Conservation (phyloP, 345 rosid genomes). For the Hevea brasiliensis region DNA sequence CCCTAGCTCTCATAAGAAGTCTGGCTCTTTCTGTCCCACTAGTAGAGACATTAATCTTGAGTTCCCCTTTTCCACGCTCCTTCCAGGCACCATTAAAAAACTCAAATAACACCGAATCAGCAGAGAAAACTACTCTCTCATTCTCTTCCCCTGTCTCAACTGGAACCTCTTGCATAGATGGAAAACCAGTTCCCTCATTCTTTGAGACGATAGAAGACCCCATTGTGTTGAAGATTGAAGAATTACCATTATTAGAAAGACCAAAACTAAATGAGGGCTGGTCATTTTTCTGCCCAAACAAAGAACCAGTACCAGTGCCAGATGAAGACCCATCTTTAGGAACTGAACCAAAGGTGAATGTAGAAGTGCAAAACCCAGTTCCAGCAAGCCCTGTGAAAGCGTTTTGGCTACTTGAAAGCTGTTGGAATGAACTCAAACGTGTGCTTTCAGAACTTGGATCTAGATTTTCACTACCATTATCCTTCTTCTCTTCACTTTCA, state of each 20-base stretch:
- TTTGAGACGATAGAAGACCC: slow-evolving; percentile 55
- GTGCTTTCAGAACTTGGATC: slow-evolving; percentile 50
- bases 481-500: slow-evolving; percentile 42
- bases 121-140: slow-evolving; percentile 67
- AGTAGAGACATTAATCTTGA: slow-evolving; percentile 75
- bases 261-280: slow-evolving; percentile 55
- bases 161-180: slow-evolving; percentile 72
- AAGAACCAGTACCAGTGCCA: slow-evolving; percentile 39
- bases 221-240: slow-evolving; percentile 53
- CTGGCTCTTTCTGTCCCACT: slow-evolving; percentile 59
- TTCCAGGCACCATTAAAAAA: slow-evolving; percentile 75
- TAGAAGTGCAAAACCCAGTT: slow-evolving; percentile 67
- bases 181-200: slow-evolving; percentile 60
- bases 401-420: slow-evolving; percentile 90
- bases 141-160: slow-evolving; percentile 96
- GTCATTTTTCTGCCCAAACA: slow-evolving; percentile 43
- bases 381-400: slow-evolving; percentile 95
- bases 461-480: slow-evolving; percentile 32
- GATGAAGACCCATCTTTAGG: slow-evolving; percentile 53
- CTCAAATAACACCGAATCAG: slow-evolving; percentile 80
- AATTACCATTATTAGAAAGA: slow-evolving; percentile 54
- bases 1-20: slow-evolving; percentile 84
- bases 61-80: slow-evolving; percentile 97
- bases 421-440: slow-evolving; percentile 77
- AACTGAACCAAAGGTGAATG: slow-evolving; percentile 67